phyloP scores from a whole-genome alignment of 2,329 filamentous ascomycete species.

The Exophiala sp. region DNA sequence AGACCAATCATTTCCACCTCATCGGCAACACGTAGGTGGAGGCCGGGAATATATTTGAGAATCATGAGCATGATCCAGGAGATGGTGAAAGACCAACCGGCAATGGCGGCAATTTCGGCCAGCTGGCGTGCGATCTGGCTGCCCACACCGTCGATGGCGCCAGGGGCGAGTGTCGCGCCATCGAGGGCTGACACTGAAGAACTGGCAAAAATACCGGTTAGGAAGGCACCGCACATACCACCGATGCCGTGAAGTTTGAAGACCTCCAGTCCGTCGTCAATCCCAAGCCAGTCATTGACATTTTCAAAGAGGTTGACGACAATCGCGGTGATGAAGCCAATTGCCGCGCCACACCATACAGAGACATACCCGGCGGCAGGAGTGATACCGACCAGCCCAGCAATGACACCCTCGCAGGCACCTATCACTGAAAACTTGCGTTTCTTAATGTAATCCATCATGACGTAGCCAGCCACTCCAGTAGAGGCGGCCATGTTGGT shows the following conservation, averaged over 20 bases:
- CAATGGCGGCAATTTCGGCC: slow-evolving; percentile 51
- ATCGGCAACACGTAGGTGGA: slow-evolving; percentile 50
- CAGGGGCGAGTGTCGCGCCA: slow-evolving; percentile 41
- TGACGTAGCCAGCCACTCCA: slow-evolving; percentile 76
- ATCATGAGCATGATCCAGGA: slow-evolving; percentile 48
- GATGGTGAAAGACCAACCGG: slow-evolving; percentile 49
- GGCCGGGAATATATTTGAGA: slow-evolving; percentile 45
- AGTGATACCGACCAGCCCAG: slow-evolving; percentile 83
- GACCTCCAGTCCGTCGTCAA: slow-evolving; percentile 55
- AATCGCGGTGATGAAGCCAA: slow-evolving; percentile 51
- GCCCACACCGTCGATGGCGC: slow-evolving; percentile 52
- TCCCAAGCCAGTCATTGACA: slow-evolving; percentile 49
- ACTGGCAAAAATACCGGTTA: slow-evolving; percentile 54
- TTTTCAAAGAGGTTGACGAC: slow-evolving; percentile 47
- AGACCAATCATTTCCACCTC: slow-evolving; percentile 52
- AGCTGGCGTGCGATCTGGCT: slow-evolving; percentile 52
- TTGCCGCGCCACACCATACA: slow-evolving; percentile 56
- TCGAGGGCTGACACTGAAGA: slow-evolving; percentile 42
- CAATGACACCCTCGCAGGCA: slow-evolving; percentile 85
- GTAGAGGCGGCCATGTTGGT: slow-evolving; percentile 80
- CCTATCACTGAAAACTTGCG: slow-evolving; percentile 88
- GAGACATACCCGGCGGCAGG: slow-evolving; percentile 82
- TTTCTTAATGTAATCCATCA: slow-evolving; percentile 75
- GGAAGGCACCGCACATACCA: slow-evolving; percentile 52
- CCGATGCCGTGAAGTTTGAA: slow-evolving; percentile 42